phyloP scores from a whole-genome alignment of 176 grass and related monocot species.

The Ananas comosus region DNA sequence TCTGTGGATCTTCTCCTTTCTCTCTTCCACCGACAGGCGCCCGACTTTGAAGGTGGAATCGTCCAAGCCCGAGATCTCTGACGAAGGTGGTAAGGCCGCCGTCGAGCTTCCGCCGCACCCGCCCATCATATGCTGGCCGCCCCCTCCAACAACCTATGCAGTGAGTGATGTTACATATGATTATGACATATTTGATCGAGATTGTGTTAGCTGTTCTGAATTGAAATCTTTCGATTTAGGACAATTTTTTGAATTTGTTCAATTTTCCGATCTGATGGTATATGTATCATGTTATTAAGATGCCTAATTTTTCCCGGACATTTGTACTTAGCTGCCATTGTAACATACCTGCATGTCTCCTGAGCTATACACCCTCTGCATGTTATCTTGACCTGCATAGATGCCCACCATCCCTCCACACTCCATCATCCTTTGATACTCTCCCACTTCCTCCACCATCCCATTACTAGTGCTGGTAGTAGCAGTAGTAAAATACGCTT shows the following conservation, averaged over 20 bases:
- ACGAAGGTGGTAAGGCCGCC: slow-evolving; percentile 20
- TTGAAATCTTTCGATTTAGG: no score
- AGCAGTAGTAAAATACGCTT: slow-evolving; percentile 40
- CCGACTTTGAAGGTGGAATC: slow-evolving; percentile 67
- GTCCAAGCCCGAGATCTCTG: slow-evolving; percentile 49
- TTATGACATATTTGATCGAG: no score
- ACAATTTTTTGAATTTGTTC: no score
- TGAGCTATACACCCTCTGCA: slow-evolving; percentile 33
- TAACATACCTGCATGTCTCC: slow-evolving; percentile 54
- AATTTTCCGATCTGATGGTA: no score
- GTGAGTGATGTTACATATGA: not conserved
- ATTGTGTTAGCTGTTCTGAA: no score
- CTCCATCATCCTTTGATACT: slow-evolving; percentile 61
- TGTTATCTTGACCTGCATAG: slow-evolving; percentile 34
- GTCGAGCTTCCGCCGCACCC: slow-evolving; percentile 35
- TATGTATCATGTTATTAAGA: not conserved
- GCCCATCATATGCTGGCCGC: slow-evolving; percentile 41
- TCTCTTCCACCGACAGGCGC: slow-evolving; percentile 72
- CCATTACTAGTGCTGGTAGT: slow-evolving; percentile 22
- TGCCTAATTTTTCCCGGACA: not conserved
- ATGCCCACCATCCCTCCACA: slow-evolving; percentile 24
- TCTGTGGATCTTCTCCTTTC: slow-evolving; percentile 83
- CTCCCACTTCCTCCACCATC: slow-evolving; percentile 38
- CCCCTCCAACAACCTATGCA: slow-evolving; percentile 35
- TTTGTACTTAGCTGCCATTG: not conserved